Conservation (phyloP, 371 early-diverging fungal species). For the Mortierella sp. region DNA sequence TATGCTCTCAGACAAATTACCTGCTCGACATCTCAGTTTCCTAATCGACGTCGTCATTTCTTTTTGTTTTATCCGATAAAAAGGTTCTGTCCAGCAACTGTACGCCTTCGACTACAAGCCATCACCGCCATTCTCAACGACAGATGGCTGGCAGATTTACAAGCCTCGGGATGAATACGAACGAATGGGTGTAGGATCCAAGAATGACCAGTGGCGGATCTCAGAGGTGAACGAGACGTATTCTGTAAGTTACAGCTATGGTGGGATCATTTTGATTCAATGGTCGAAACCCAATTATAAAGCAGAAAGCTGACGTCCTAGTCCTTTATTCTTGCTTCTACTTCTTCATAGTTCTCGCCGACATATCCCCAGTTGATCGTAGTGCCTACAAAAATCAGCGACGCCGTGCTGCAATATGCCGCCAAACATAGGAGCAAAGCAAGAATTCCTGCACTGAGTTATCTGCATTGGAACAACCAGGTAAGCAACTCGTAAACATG, state of each 20-base stretch:
- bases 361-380: conserved; percentile 91
- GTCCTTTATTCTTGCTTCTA: background rate
- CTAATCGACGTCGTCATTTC: background rate
- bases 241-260: conserved; percentile 61
- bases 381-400: conserved; percentile 92
- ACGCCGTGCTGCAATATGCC: conserved; percentile 90
- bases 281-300: no score
- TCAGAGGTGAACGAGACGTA: conserved; percentile 83
- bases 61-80: conserved; percentile 15
- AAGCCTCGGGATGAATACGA: conserved; percentile 85
- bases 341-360: conserved; percentile 74
- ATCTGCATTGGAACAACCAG: conserved; percentile 85
- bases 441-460: conserved; percentile 91
- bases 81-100: conserved; percentile 80
- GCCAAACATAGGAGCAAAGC: conserved; percentile 92
- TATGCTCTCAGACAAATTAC: background rate
- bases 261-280: background rate
- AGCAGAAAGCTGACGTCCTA: background rate
- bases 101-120: conserved; percentile 87
- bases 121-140: conserved; percentile 59
- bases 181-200: conserved; percentile 88
- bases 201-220: conserved; percentile 82
- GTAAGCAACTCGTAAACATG: conserved; percentile 48
- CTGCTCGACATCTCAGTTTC: no score
- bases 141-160: conserved; percentile 81